These are phyloP conservation scores for Termitomyces sp. DNA, from an alignment of 768 basidiomycete species.

Conservation along the genomic window DNA sequence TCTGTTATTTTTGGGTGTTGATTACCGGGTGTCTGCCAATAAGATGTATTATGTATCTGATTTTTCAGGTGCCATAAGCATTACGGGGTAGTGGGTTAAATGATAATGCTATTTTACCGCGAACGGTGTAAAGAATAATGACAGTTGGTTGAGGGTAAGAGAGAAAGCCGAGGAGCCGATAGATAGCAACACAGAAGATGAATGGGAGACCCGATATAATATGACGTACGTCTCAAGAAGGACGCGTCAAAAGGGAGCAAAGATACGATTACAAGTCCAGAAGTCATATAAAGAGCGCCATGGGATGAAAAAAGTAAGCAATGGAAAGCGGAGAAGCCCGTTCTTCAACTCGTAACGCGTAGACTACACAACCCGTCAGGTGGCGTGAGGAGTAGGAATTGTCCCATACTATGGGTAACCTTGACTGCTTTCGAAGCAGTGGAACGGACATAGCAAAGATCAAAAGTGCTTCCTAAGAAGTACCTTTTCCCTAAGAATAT, in stretches of 20 bases:
- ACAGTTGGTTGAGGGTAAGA: neutral
- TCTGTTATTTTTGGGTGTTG: too few relatives aligned
- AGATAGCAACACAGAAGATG: conserved; percentile 34
- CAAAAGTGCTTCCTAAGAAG: neutral
- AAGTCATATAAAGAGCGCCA: conserved; percentile 12
- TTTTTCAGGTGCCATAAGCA: conserved; percentile 9
- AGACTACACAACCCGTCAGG: neutral
- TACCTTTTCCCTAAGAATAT: neutral
- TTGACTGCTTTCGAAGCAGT: conserved; percentile 10
- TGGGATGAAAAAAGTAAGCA: conserved; percentile 4
- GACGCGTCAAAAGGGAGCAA: conserved; percentile 16
- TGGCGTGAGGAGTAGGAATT: neutral
- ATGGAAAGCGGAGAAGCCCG: conserved; percentile 9
- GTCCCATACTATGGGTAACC: conserved; percentile 1
- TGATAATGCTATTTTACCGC: conserved; percentile 11
- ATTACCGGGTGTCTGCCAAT: neutral
- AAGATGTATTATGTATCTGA: conserved; percentile 7
- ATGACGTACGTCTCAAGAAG: conserved; percentile 5
- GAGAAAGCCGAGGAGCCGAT: conserved; percentile 21
- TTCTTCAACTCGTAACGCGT: conserved; percentile 10
- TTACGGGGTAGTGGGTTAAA: conserved; percentile 17
- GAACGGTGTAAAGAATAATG: conserved; percentile 10
- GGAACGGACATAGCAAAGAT: neutral
- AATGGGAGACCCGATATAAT: conserved; percentile 17
- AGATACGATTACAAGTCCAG: conserved; percentile 41